These are phyloP conservation scores for Cenococcum geophilum DNA, from an alignment of 495 filamentous ascomycete species.

Conservation along the genomic window DNA sequence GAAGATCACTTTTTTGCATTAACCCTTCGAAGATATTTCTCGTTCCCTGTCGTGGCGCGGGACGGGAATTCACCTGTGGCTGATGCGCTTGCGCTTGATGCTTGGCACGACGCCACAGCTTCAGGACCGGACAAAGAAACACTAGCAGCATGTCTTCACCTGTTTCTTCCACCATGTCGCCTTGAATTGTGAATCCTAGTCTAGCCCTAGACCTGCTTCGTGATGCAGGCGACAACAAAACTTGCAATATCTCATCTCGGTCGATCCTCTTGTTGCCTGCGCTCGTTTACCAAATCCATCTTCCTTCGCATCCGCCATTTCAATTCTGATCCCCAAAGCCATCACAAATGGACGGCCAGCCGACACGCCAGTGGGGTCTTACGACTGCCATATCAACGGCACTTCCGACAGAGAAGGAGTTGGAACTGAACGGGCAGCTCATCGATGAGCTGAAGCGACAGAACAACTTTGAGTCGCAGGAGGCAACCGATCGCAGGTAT, in stretches of 20 bases:
- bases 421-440: slow-evolving; percentile 66
- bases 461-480: slow-evolving; percentile 79
- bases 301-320: background rate
- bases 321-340: background rate
- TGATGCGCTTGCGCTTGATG: too few species aligned
- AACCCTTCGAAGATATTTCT: too few species aligned
- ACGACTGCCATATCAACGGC: slow-evolving; percentile 75
- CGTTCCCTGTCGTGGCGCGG: too few species aligned
- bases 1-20: background rate
- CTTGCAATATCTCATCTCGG: background rate
- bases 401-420: slow-evolving; percentile 68
- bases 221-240: background rate
- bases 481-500: slow-evolving; percentile 76
- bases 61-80: too few species aligned
- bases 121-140: background rate
- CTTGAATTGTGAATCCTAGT: background rate
- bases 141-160: background rate
- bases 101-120: too few species aligned
- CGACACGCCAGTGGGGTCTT: slow-evolving; percentile 55
- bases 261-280: background rate
- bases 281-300: background rate
- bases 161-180: background rate
- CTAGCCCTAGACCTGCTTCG: background rate
- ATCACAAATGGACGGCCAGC: slow-evolving; percentile 19
- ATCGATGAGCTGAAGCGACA: slow-evolving; percentile 75